Evolutionary conservation across 129 eudicot species (phyloP).

Genomic region (Solidago caesia): DNA sequence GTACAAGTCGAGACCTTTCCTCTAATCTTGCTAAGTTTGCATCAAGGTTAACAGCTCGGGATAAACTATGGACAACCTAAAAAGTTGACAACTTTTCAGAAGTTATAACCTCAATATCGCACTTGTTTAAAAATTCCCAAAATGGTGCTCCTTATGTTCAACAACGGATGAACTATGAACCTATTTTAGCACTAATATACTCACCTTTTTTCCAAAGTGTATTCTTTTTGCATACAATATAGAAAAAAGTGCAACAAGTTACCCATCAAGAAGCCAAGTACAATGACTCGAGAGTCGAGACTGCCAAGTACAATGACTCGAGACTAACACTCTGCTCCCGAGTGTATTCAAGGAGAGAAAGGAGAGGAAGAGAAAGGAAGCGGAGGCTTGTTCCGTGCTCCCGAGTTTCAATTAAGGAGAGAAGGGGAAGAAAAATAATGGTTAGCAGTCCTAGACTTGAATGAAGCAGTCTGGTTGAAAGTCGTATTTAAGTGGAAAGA

Average conservation of each 20-base stretch:
- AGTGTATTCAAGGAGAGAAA: no score
- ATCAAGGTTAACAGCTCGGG: constrained; percentile 79
- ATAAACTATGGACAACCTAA: constrained; percentile 83
- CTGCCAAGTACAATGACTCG: constrained; percentile 1
- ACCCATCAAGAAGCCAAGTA: constrained; percentile 1
- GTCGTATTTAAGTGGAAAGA: no score
- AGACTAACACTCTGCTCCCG: background rate
- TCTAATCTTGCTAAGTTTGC: constrained; percentile 83
- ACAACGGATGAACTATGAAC: background rate
- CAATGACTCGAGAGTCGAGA: constrained; percentile 10
- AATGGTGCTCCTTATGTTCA: background rate
- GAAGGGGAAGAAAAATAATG: no score
- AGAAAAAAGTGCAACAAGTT: background rate
- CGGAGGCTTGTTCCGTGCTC: no score
- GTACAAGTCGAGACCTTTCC: constrained; percentile 89
- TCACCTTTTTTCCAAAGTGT: constrained; percentile 4
- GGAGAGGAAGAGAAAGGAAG: no score
- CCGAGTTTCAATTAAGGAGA: no score
- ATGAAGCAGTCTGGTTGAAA: no score
- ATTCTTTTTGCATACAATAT: background rate
- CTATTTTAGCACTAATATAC: background rate
- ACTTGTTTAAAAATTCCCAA: background rate
- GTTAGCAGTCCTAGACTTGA: no score
- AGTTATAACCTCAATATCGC: constrained; percentile 9
- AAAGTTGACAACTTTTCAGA: constrained; percentile 20